Evolutionary conservation across 2,329 filamentous ascomycete species (phyloP).

Genomic region (Lasiodiplodia sp.): DNA sequence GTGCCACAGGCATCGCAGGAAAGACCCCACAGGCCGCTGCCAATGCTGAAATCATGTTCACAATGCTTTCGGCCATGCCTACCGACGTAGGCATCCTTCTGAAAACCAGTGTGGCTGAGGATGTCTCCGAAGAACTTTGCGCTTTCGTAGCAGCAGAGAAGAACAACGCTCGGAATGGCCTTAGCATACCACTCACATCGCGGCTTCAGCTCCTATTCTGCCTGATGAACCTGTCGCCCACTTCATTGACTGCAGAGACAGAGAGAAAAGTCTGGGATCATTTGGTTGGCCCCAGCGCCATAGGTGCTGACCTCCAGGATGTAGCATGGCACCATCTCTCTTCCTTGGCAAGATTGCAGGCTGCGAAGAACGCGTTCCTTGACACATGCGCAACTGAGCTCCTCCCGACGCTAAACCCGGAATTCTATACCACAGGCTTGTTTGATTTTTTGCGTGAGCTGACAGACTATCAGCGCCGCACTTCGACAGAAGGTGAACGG

Average conservation of each 20-base stretch:
- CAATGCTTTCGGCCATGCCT: conserved; percentile 5
- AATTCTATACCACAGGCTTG: conserved; percentile 67
- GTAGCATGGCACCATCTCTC: conserved; percentile 74
- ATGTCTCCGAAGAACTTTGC: conserved; percentile 50
- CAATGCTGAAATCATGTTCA: conserved; percentile 69
- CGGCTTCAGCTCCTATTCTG: conserved; percentile 63
- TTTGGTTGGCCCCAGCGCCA: conserved; percentile 70
- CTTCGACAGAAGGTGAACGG: conserved; percentile 39
- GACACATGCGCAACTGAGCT: conserved; percentile 62
- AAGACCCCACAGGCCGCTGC: conserved; percentile 72
- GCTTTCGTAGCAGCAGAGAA: conserved; percentile 41
- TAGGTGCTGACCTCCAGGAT: conserved; percentile 67
- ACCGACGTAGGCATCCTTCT: conserved; percentile 38
- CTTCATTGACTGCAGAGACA: conserved; percentile 67
- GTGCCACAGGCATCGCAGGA: conserved; percentile 71
- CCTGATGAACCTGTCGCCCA: conserved; percentile 68
- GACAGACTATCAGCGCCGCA: conserved; percentile 23
- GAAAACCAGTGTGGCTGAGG: conserved; percentile 39
- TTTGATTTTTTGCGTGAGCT: conserved; percentile 67
- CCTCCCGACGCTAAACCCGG: conserved; percentile 64
- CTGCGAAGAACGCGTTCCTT: conserved; percentile 52
- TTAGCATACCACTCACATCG: conserved; percentile 40
- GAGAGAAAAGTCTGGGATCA: conserved; percentile 74
- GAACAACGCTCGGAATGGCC: conserved; percentile 30
- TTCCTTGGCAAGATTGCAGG: conserved; percentile 38